phyloP scores from a whole-genome alignment of 192 early-diverging fungal genomes.

The Coemansia sp. region DNA sequence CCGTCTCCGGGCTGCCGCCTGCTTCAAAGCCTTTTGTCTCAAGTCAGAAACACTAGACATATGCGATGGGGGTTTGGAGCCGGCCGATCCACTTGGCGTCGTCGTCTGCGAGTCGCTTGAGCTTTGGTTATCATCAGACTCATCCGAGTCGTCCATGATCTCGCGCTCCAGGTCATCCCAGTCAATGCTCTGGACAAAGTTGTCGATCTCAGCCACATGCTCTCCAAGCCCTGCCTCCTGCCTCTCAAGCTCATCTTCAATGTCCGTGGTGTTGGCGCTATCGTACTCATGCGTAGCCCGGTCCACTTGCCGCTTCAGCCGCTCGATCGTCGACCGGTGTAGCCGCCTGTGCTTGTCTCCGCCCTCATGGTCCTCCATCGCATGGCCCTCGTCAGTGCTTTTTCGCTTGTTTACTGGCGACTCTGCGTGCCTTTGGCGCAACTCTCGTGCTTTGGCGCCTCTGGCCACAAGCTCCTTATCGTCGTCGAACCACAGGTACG shows the following conservation, averaged over 20 bases:
- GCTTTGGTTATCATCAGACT: slow-evolving; percentile 31
- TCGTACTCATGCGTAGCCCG: slow-evolving; percentile 42
- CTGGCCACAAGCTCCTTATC: slow-evolving; percentile 24
- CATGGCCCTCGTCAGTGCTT: slow-evolving; percentile 7
- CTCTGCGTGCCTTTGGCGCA: not conserved
- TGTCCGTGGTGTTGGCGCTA: slow-evolving; percentile 49
- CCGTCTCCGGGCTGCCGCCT: slow-evolving; percentile 28
- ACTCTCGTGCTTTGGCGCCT: not conserved
- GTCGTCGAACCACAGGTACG: slow-evolving; percentile 57
- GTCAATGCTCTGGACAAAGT: slow-evolving; percentile 59
- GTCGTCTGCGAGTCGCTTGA: slow-evolving; percentile 9
- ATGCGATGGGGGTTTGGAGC: slow-evolving; percentile 16
- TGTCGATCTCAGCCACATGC: slow-evolving; percentile 54
- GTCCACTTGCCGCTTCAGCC: slow-evolving; percentile 17
- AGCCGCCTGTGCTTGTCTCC: slow-evolving; percentile 15
- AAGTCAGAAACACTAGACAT: slow-evolving; percentile 8
- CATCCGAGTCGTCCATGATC: slow-evolving; percentile 48
- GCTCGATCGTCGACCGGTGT: slow-evolving; percentile 16
- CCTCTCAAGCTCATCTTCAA: slow-evolving; percentile 55
- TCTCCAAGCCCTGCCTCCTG: slow-evolving; percentile 51
- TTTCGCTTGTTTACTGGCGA: slow-evolving; percentile 15
- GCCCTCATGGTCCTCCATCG: not conserved
- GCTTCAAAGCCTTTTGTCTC: slow-evolving; percentile 25
- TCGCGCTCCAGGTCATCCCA: slow-evolving; percentile 61
- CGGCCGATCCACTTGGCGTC: slow-evolving; percentile 4